Conservation (phyloP, 129 eudicot genomes). For the Smallanthus sonchifolius region DNA sequence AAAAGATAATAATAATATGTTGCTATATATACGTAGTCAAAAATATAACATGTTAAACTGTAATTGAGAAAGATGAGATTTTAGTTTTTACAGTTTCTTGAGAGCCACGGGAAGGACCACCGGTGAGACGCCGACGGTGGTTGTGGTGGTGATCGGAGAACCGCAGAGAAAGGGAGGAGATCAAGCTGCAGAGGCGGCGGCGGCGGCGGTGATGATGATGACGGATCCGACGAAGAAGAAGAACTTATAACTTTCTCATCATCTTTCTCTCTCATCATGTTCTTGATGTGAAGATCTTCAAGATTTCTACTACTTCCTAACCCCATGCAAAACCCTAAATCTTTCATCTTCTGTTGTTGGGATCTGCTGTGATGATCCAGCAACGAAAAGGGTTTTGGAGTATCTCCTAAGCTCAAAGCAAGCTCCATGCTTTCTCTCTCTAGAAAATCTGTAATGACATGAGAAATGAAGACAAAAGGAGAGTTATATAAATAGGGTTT, state of each 20-base stretch:
- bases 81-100: constrained; percentile 42
- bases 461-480: constrained; percentile 32
- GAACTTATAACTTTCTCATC: constrained; percentile 21
- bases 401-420: constrained; percentile 84
- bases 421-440: constrained; percentile 63
- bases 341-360: constrained; percentile 30
- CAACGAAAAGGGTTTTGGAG: constrained; percentile 58
- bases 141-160: constrained; percentile 35
- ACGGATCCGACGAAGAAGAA: constrained; percentile 35
- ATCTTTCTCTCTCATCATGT: neutral
- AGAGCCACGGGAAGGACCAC: constrained; percentile 62
- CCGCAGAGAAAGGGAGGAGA: constrained; percentile 80
- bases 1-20: too few species aligned
- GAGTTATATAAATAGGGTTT: constrained; percentile 31
- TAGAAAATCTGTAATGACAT: constrained; percentile 14
- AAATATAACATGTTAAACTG: too few species aligned
- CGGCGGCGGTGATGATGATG: constrained; percentile 25
- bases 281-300: constrained; percentile 13
- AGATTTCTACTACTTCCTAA: constrained; percentile 16
- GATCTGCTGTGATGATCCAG: constrained; percentile 42
- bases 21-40: too few species aligned
- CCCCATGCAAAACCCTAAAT: constrained; percentile 83
- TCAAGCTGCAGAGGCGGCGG: constrained; percentile 63
- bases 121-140: constrained; percentile 34
- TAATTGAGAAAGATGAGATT: too few species aligned